phyloP scores from a whole-genome alignment of 495 filamentous ascomycete species.

The Trichoderma gamsii region DNA sequence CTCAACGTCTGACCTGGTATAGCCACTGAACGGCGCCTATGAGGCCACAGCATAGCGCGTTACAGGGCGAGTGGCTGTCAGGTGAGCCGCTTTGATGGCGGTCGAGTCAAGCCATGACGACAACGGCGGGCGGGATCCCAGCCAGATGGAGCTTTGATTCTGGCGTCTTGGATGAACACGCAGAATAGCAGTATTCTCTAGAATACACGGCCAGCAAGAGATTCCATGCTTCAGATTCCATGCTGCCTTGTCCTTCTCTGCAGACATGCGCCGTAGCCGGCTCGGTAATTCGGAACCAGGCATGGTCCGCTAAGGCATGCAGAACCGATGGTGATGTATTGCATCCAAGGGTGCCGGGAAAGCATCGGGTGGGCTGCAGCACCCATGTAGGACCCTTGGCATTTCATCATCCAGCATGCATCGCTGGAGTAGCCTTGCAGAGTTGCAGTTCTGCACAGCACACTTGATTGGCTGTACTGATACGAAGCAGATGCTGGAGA shows the following conservation, averaged over 20 bases:
- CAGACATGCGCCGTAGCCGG: too few species aligned
- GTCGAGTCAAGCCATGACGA: not conserved
- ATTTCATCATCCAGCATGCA: slow-evolving; percentile 7
- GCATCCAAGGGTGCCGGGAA: not conserved
- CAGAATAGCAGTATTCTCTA: too few species aligned
- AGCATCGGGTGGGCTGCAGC: not conserved
- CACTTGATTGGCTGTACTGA: too few species aligned
- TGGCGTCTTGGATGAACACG: too few species aligned
- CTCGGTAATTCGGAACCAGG: not conserved
- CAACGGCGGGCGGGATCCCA: too few species aligned
- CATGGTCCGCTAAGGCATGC: not conserved
- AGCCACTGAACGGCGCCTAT: not conserved
- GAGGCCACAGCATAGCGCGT: not conserved
- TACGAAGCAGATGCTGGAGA: too few species aligned
- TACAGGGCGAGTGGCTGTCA: not conserved
- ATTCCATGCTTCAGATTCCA: too few species aligned
- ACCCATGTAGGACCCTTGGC: not conserved
- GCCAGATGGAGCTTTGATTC: too few species aligned
- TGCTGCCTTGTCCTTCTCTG: too few species aligned
- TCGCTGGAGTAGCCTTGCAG: slow-evolving; percentile 2
- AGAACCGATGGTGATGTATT: not conserved
- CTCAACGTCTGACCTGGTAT: not conserved
- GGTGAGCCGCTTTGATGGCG: not conserved
- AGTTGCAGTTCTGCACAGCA: not conserved
- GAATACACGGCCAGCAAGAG: too few species aligned